Base-by-base conservation (phyloP, 2,329 filamentous ascomycete genomes). In the Aspergillus spinulosporus region DNA sequence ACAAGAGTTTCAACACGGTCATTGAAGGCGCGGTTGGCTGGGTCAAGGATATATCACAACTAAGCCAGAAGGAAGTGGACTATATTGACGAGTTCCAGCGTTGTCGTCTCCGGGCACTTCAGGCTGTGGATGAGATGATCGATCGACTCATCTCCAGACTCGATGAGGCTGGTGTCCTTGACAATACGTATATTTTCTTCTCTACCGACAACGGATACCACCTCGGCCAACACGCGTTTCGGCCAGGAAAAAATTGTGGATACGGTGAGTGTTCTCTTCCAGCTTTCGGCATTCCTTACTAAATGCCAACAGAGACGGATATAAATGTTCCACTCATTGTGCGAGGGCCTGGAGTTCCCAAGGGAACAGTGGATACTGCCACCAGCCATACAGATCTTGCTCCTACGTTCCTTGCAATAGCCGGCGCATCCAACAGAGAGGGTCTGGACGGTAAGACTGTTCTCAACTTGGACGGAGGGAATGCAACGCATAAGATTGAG, bases 201-300 rank as follows among this genome's bases (percentile, higher is more conserved):
- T 80, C 84, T 29, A 80, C 82, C 1, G 72, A 86, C 62, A 86
- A 86, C 56, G 82, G 83, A 0, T 85, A 80, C 60, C 83, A 86
- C 58, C 78, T 85, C 29, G 78, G 81, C 1, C 82, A 85, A 51
- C 83, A 86, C 61, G 74, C 83, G 3, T 69, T 85, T 28, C 78
- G 78, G 3, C 81, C 83, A 0, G 83, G 82, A 0, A 86, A 86
- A 61, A 76, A 78, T 21, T 84, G 81, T 60, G 79, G 77, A 1
- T 84, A 80, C n/a, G 57, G 56, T 21, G 57, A 59, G n/a, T 63
- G 65, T 68, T 58, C 1, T 81, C 84, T 66, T 14, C 26, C 3
- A 29, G 65, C 11, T 14, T 15, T 14, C 49, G 7, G 36, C 8
- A 54, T 15, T 12, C 43, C 9, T 54, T 52, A 21, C 21, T 21